Conservation (phyloP, 1,284 basidiomycete genomes). For the Microbotryomycetes sp. region DNA sequence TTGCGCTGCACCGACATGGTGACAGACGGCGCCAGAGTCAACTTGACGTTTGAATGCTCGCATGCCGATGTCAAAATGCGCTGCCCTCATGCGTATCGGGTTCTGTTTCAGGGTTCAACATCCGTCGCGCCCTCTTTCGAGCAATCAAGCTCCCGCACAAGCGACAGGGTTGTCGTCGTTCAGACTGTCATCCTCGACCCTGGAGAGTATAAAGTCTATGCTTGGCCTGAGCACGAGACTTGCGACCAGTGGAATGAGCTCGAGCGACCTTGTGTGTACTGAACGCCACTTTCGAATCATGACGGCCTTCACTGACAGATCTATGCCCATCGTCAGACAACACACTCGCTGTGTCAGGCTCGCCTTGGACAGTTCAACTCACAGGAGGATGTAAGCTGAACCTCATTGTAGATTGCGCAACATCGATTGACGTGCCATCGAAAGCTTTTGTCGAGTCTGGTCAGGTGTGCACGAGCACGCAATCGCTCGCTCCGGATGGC, state of each 20-base stretch:
- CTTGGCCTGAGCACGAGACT: slow-evolving; percentile 11
- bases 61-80: slow-evolving; percentile 8
- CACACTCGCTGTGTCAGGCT: slow-evolving; percentile 8
- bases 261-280: slow-evolving; percentile 2
- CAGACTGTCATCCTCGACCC: slow-evolving; percentile 5
- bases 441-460: no score
- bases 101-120: slow-evolving; percentile 12
- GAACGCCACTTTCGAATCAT: no score
- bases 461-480: no score
- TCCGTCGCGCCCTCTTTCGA: neutral
- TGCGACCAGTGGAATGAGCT: slow-evolving; percentile 12
- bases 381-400: neutral
- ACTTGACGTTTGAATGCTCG: slow-evolving; percentile 9
- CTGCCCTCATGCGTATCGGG: slow-evolving; percentile 12
- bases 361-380: neutral
- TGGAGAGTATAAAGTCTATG: slow-evolving; percentile 10
- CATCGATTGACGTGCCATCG: no score
- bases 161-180: slow-evolving; percentile 2
- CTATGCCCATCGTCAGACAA: neutral
- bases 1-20: no score
- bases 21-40: no score
- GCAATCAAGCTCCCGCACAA: neutral
- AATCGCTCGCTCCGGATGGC: no score
- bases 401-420: no score
- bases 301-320: neutral